These are phyloP conservation scores for Ophiostoma australiae DNA, from an alignment of 2,329 filamentous ascomycete species.

Conservation along the genomic window DNA sequence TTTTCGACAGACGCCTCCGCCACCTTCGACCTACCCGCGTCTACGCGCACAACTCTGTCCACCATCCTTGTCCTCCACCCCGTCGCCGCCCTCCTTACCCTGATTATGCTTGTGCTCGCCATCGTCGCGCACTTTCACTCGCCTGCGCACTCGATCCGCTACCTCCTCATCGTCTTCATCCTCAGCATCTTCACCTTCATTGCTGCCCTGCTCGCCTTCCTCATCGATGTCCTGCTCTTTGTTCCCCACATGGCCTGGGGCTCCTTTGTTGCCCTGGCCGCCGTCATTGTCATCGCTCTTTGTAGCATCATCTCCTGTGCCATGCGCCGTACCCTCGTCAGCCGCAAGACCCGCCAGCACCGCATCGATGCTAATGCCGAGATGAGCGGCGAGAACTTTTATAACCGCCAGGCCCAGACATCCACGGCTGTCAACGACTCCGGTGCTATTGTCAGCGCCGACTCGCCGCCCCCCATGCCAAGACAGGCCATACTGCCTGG, in stretches of 20 bases:
- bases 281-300: constrained; percentile 77
- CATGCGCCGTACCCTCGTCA: constrained; percentile 88
- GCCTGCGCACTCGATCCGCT: constrained; percentile 84
- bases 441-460: not conserved
- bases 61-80: constrained; percentile 89
- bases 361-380: constrained; percentile 90
- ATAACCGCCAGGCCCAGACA: constrained; percentile 60
- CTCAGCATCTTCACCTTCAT: constrained; percentile 80
- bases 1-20: constrained; percentile 29
- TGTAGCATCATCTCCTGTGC: constrained; percentile 85
- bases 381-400: constrained; percentile 94
- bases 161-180: constrained; percentile 78
- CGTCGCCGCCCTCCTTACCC: constrained; percentile 76
- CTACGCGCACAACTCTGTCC: constrained; percentile 63
- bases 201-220: constrained; percentile 72
- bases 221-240: constrained; percentile 91
- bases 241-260: constrained; percentile 92
- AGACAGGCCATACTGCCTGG: constrained; percentile 55
- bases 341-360: constrained; percentile 87
- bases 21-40: constrained; percentile 53
- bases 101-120: constrained; percentile 78
- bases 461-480: not conserved
- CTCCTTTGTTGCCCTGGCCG: constrained; percentile 85
- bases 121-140: constrained; percentile 78
- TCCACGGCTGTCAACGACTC: constrained; percentile 38